phyloP scores from a whole-genome alignment of 768 basidiomycete genomes.

The Termitomyces sp. region DNA sequence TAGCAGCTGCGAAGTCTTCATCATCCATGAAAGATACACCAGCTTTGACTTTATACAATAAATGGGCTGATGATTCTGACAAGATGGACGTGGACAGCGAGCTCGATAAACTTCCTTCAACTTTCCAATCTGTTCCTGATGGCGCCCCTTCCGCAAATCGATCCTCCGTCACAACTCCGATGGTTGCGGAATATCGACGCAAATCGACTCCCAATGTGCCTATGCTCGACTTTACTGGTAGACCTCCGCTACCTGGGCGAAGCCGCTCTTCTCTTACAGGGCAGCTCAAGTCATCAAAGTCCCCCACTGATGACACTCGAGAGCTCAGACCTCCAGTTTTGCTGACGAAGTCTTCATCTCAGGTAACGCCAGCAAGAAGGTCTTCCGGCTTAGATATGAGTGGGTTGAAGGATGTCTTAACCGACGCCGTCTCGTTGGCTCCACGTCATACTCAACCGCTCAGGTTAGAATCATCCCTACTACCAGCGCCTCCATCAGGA shows the following conservation, averaged over 20 bases:
- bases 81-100: slow-evolving; percentile 2
- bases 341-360: not conserved
- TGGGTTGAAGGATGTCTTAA: slow-evolving; percentile 7
- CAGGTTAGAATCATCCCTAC: not conserved
- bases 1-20: not conserved
- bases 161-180: not conserved
- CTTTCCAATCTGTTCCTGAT: not conserved
- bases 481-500: not conserved
- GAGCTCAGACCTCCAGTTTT: not conserved
- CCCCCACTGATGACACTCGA: not conserved
- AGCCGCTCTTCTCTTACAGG: not conserved
- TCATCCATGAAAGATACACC: not conserved
- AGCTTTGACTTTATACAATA: not conserved
- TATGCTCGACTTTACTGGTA: not conserved
- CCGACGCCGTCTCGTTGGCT: not conserved
- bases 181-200: not conserved
- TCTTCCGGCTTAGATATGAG: slow-evolving; percentile 9
- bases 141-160: not conserved
- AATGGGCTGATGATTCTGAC: not conserved
- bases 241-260: not conserved
- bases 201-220: not conserved
- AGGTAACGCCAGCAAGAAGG: not conserved
- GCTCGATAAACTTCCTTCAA: not conserved
- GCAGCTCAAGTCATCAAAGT: not conserved
- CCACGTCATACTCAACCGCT: not conserved